phyloP scores from a whole-genome alignment of 805 yeast genomes.

The Trichomonascus vanleenenianus region DNA sequence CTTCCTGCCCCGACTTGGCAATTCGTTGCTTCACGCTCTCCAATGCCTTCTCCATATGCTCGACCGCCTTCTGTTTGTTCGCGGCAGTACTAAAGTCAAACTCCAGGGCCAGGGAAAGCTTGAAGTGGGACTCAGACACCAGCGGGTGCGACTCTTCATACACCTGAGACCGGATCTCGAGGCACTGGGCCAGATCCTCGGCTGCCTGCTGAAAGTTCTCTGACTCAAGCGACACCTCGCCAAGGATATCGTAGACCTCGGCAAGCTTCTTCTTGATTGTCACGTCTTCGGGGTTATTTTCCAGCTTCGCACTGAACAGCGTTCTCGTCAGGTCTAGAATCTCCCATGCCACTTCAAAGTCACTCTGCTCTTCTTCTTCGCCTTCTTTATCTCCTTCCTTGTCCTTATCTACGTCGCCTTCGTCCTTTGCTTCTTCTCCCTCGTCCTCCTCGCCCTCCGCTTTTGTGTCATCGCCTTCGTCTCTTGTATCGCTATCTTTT shows the following conservation, averaged over 20 bases:
- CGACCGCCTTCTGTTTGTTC: conserved; percentile 43
- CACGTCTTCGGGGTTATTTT: conserved; percentile 19
- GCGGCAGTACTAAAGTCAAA: conserved; percentile 48
- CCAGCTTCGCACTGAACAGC: conserved; percentile 43
- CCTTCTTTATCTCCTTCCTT: conserved; percentile 23
- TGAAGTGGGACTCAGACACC: conserved; percentile 73
- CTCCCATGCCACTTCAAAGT: conserved; percentile 86
- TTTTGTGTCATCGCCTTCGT: conserved; percentile 16
- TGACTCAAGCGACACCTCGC: conserved; percentile 84
- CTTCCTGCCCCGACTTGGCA: conserved; percentile 33
- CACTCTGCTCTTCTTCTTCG: conserved; percentile 48
- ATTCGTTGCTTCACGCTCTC: conserved; percentile 38
- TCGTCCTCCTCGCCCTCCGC: conserved; percentile 22
- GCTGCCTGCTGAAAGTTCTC: conserved; percentile 81
- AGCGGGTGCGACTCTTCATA: conserved; percentile 46
- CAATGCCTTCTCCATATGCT: conserved; percentile 48
- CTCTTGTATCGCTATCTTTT: conserved; percentile 11
- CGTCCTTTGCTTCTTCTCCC: conserved; percentile 9
- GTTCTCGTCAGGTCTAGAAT: conserved; percentile 71
- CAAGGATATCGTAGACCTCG: conserved; percentile 69
- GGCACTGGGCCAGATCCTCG: conserved; percentile 53
- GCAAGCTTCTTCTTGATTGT: conserved; percentile 47
- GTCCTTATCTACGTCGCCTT: conserved; percentile 13
- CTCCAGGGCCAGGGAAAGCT: conserved; percentile 71
- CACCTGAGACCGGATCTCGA: conserved; percentile 45